Conservation (phyloP, 768 basidiomycete species). For the Dacryopinax spathularia region DNA sequence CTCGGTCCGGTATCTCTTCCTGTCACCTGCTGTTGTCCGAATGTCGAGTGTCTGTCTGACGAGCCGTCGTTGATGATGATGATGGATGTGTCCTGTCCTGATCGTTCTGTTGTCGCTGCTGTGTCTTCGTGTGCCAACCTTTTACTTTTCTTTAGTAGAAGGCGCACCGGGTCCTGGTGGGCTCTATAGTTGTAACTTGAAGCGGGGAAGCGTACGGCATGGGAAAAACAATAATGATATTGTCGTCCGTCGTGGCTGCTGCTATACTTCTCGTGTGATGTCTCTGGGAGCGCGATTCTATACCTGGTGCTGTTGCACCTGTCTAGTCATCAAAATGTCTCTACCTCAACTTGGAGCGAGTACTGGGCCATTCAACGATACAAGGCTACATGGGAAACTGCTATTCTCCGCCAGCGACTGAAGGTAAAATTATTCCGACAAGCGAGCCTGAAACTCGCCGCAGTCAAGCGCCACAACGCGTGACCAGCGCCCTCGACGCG, state of each 20-base stretch:
- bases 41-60: not conserved
- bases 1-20: too few species aligned
- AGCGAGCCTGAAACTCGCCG: too few species aligned
- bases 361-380: too few species aligned
- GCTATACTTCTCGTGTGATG: not conserved
- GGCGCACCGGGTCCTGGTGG: not conserved
- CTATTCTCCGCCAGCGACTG: too few species aligned
- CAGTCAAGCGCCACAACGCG: not conserved
- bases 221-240: not conserved
- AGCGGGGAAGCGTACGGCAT: not conserved
- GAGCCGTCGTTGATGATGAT: not conserved
- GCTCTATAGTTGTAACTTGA: not conserved
- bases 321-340: too few species aligned
- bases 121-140: too few species aligned
- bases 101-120: not conserved
- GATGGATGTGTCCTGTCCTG: not conserved
- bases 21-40: not conserved
- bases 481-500: not conserved
- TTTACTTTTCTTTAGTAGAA: not conserved
- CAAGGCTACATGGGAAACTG: too few species aligned
- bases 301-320: too few species aligned
- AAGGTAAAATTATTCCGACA: too few species aligned
- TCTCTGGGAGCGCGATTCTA: too few species aligned
- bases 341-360: too few species aligned
- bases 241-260: not conserved